These are phyloP conservation scores for Daldinia concentrica DNA, from an alignment of 495 filamentous ascomycete genomes.

Conservation along the genomic window DNA sequence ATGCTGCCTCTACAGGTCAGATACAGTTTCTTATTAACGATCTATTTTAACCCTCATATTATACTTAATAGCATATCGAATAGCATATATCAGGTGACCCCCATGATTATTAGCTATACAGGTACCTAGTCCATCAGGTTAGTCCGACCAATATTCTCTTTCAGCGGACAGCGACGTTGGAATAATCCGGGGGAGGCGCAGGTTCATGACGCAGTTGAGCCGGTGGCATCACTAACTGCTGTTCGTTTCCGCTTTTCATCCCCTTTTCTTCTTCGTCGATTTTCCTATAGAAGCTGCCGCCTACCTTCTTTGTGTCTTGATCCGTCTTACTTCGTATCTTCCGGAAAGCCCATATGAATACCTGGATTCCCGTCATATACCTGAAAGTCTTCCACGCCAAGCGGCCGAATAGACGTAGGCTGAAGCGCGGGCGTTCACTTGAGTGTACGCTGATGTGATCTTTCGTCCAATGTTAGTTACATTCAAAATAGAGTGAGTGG, in stretches of 20 bases:
- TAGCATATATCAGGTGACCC: background rate
- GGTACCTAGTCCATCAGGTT: background rate
- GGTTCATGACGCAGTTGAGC: background rate
- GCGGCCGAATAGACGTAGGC: background rate
- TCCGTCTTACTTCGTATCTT: constrained; percentile 12
- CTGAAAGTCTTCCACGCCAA: constrained; percentile 22
- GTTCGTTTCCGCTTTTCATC: background rate
- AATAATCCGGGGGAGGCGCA: background rate
- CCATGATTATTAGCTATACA: background rate
- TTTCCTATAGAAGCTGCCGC: constrained; percentile 29
- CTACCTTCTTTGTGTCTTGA: constrained; percentile 18
- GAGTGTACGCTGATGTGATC: background rate
- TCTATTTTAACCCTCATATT: background rate
- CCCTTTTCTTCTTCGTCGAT: constrained; percentile 20
- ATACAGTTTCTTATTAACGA: constrained; percentile 13
- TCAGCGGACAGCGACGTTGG: background rate
- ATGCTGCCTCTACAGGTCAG: constrained; percentile 8
- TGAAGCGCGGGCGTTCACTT: background rate
- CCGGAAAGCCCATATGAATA: constrained; percentile 15
- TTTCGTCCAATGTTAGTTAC: background rate
- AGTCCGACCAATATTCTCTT: background rate
- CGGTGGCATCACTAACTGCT: background rate
- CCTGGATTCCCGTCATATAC: constrained; percentile 25
- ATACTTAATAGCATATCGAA: background rate
- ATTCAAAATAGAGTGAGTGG: background rate